phyloP scores from a whole-genome alignment of 2,329 filamentous ascomycete species.

The Aspergillus cejpii region DNA sequence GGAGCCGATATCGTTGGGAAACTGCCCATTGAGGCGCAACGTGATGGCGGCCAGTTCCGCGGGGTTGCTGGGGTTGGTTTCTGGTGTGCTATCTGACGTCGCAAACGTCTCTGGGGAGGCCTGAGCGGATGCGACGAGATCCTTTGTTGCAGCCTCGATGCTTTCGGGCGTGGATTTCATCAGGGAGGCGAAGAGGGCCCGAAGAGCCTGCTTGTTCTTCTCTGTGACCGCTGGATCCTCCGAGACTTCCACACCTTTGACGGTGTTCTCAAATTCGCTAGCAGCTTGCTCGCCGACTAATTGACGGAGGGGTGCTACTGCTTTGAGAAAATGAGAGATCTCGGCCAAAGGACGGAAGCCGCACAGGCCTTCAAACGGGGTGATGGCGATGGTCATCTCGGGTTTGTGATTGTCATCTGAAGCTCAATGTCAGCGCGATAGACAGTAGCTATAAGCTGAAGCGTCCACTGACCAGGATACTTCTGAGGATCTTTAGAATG shows the following conservation, averaged over 20 bases:
- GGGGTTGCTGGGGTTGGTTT: slow-evolving; percentile 33
- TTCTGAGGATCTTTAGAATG: slow-evolving; percentile 83
- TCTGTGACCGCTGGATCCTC: slow-evolving; percentile 42
- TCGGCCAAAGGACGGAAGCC: slow-evolving; percentile 85
- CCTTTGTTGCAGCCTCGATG: slow-evolving; percentile 58
- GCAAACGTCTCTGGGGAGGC: slow-evolving; percentile 67
- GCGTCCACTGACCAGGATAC: slow-evolving; percentile 58
- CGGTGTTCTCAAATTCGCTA: slow-evolving; percentile 51
- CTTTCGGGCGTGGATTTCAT: slow-evolving; percentile 69
- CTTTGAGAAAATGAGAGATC: slow-evolving; percentile 74
- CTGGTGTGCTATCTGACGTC: slow-evolving; percentile 36
- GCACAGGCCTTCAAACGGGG: slow-evolving; percentile 90
- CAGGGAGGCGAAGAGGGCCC: slow-evolving; percentile 66
- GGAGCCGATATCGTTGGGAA: slow-evolving; percentile 82
- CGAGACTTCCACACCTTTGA: slow-evolving; percentile 52
- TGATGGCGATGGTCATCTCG: slow-evolving; percentile 98
- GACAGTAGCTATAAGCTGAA: not conserved
- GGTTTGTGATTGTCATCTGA: slow-evolving; percentile 97
- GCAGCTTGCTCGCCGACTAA: slow-evolving; percentile 52
- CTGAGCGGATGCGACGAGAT: slow-evolving; percentile 65
- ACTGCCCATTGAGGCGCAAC: slow-evolving; percentile 69
- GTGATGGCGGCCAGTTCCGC: slow-evolving; percentile 71
- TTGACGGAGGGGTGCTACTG: slow-evolving; percentile 56
- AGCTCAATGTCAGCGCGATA: not conserved
- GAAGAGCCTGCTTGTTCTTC: slow-evolving; percentile 71